A percentile compares a stretch with the other conserved stretches of the same genome.
Conservation (phyloP, 202 grass and related monocot species). For the Panicum virgatum region DNA sequence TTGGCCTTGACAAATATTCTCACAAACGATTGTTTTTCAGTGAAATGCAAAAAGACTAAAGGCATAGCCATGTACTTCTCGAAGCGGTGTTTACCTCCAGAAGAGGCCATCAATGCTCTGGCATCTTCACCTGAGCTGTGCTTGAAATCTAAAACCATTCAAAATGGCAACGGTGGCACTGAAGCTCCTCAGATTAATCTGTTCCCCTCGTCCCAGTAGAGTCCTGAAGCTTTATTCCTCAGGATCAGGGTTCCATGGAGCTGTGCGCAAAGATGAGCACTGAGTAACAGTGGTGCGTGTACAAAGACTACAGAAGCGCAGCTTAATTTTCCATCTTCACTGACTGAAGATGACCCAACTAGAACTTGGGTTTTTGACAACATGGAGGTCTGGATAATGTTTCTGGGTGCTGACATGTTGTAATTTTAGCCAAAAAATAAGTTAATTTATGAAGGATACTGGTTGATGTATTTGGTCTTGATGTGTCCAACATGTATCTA, state of each 20-base stretch:
- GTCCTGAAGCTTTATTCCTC: neutral
- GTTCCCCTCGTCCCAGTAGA: constrained; percentile 23
- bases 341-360: neutral
- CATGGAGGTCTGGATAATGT: constrained; percentile 10
- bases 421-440: neutral
- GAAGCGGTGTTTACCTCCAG: constrained; percentile 85
- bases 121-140: constrained; percentile 48
- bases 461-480: neutral
- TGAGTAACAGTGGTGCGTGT: neutral
- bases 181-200: constrained; percentile 40
- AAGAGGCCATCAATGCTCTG: constrained; percentile 45
- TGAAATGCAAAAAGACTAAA: constrained; percentile 35
- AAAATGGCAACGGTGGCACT: constrained; percentile 15
- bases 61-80: constrained; percentile 83
- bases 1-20: constrained; percentile 1
- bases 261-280: neutral
- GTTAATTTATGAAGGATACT: neutral
- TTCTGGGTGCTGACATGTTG: constrained; percentile 28
- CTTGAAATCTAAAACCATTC: constrained; percentile 38
- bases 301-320: neutral
- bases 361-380: neutral
- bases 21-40: constrained; percentile 40
- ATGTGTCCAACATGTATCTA: constrained; percentile 7
- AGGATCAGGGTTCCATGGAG: neutral
- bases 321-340: neutral